Evolutionary conservation across 805 yeast species (phyloP).

Genomic region (Teunomyces barrocoloradensis): DNA sequence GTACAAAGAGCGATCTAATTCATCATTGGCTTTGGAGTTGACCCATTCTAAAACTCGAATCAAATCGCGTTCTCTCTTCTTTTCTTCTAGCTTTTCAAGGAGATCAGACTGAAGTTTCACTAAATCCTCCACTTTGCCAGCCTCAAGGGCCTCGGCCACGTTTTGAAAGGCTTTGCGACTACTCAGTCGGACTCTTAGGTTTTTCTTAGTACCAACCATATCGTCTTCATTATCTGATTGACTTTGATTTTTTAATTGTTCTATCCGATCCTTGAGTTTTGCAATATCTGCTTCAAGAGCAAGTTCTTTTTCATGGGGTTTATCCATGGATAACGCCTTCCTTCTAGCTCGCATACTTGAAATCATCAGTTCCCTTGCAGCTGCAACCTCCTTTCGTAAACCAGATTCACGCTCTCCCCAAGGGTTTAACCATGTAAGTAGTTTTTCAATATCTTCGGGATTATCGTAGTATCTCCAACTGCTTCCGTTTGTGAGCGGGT

Average conservation of each 20-base stretch:
- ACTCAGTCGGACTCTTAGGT: conserved; percentile 21
- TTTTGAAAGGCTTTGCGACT: background rate
- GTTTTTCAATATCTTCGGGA: conserved; percentile 51
- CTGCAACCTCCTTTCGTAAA: conserved; percentile 58
- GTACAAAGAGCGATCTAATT: conserved; percentile 50
- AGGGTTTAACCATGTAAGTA: conserved; percentile 67
- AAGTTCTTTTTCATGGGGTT: conserved; percentile 38
- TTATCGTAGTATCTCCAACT: conserved; percentile 75
- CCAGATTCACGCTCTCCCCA: conserved; percentile 73
- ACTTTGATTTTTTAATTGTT: conserved; percentile 21
- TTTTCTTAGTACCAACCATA: conserved; percentile 22
- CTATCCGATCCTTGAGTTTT: conserved; percentile 24
- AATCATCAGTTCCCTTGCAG: conserved; percentile 50
- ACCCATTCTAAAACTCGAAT: conserved; percentile 59
- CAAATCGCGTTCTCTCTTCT: conserved; percentile 39
- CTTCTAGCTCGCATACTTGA: conserved; percentile 59
- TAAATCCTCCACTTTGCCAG: conserved; percentile 28
- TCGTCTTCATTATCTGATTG: conserved; percentile 33
- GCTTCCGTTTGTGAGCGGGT: conserved; percentile 46
- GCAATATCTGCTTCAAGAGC: conserved; percentile 37
- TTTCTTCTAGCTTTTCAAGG: conserved; percentile 26
- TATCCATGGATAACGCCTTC: conserved; percentile 48
- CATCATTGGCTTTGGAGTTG: conserved; percentile 54
- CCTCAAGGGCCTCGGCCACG: conserved; percentile 25
- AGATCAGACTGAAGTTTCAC: conserved; percentile 22